Conservation (phyloP, 257 asterid species). For the Eucommia ulmoides region DNA sequence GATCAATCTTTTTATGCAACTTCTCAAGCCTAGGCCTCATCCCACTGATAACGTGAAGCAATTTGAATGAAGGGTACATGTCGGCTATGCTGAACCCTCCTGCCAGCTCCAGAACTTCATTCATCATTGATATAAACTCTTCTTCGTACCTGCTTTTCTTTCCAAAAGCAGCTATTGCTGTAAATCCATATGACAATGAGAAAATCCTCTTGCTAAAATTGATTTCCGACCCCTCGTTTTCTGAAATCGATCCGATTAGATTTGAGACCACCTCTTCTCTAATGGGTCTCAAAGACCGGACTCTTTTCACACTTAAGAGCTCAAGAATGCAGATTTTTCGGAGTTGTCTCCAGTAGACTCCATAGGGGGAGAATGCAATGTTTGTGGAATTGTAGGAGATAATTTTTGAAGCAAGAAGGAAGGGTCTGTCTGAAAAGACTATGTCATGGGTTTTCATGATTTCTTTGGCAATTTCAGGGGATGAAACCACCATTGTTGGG, state of each 20-base stretch:
- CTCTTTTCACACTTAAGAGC: constrained; percentile 10
- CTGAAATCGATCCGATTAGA: not conserved
- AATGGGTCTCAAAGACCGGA: constrained; percentile 4
- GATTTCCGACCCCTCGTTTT: not conserved
- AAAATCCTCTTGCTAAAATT: not conserved
- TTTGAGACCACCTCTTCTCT: constrained; percentile 4
- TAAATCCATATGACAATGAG: not conserved
- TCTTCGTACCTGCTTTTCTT: not conserved
- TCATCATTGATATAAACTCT: not conserved
- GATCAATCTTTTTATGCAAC: constrained; percentile 9
- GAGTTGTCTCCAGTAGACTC: constrained; percentile 18
- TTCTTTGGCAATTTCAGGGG: constrained; percentile 9
- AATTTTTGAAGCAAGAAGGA: not conserved
- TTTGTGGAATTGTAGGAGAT: constrained; percentile 8
- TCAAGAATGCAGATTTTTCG: constrained; percentile 11
- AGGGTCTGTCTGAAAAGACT: constrained; percentile 9
- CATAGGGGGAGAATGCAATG: constrained; percentile 9
- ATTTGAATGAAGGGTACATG: constrained; percentile 1
- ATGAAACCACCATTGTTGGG: constrained; percentile 12
- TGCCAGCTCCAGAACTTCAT: not conserved
- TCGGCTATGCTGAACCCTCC: not conserved
- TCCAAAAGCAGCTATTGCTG: not conserved
- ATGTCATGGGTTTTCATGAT: constrained; percentile 14
- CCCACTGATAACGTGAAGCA: not conserved
- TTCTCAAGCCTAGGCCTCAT: constrained; percentile 3